Evolutionary conservation across 441 rosid genomes (phyloP).

Genomic region (Gossypium aridum): DNA sequence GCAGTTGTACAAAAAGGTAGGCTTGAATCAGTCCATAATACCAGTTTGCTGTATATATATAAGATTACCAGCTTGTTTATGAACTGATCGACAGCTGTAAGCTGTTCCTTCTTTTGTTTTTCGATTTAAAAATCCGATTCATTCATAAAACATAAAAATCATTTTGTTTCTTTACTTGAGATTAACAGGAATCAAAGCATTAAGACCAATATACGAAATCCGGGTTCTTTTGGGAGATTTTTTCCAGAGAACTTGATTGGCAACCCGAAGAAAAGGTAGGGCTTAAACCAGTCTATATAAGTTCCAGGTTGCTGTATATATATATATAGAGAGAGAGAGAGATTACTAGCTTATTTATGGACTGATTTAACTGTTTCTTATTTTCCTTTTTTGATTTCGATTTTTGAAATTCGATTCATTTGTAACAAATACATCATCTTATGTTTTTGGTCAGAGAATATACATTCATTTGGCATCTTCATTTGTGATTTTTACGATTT

Average conservation of each 20-base stretch:
- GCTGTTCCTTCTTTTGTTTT: background rate
- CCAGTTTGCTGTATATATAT: background rate
- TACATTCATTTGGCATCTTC: background rate
- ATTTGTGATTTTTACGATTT: background rate
- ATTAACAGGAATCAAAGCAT: too few species aligned
- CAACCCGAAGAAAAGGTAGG: background rate
- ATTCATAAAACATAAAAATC: background rate
- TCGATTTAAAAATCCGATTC: background rate
- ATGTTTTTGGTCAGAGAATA: background rate
- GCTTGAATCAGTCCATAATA: background rate
- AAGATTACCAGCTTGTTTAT: background rate
- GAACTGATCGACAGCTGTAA: background rate
- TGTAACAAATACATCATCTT: background rate
- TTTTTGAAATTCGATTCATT: background rate
- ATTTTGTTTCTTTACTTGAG: background rate
- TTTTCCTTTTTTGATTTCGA: background rate
- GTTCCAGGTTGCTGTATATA: background rate
- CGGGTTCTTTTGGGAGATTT: slow-evolving; percentile 26
- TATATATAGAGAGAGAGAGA: background rate
- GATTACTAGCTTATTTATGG: background rate
- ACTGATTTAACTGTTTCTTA: background rate
- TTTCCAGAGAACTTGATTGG: slow-evolving; percentile 16
- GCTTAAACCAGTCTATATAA: background rate
- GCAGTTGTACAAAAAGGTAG: background rate
- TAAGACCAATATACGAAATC: slow-evolving; percentile 14